Conservation (phyloP, 2,329 filamentous ascomycete species). For the Cryphonectria parasitica region DNA sequence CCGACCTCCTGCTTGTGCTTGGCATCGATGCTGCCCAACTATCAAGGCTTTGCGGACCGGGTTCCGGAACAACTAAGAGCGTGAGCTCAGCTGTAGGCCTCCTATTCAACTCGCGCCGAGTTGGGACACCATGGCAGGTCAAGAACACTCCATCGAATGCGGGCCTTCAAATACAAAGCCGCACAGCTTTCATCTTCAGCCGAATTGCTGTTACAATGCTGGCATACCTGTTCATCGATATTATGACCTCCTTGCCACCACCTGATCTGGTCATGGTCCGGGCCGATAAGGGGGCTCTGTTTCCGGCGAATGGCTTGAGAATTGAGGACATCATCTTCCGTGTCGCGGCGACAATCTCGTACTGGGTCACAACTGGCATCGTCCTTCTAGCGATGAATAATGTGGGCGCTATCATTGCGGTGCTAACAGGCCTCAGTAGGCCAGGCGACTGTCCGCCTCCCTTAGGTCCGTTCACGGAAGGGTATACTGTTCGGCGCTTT, state of each 20-base stretch:
- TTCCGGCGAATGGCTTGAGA: not conserved
- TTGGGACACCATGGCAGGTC: not conserved
- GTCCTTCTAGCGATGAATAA: not conserved
- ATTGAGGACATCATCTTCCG: not conserved
- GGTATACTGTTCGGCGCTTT: not conserved
- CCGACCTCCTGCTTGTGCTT: not conserved
- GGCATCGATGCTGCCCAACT: not conserved
- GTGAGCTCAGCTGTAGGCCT: not conserved
- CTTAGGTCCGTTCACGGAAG: not conserved
- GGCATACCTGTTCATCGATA: not conserved
- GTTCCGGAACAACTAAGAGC: not conserved
- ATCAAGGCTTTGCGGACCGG: not conserved
- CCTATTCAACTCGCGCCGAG: not conserved
- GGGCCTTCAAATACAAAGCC: not conserved
- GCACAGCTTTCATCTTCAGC: not conserved
- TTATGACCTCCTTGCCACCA: not conserved
- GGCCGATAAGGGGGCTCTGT: not conserved
- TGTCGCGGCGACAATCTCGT: not conserved
- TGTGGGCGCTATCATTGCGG: not conserved
- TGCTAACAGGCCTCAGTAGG: too few relatives aligned
- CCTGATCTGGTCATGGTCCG: not conserved
- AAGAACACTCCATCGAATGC: not conserved
- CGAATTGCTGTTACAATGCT: not conserved
- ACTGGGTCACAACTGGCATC: not conserved
- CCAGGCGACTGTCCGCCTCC: not conserved